These are phyloP conservation scores for Sporothrix inflata DNA, from an alignment of 2,329 filamentous ascomycete species.

Conservation along the genomic window DNA sequence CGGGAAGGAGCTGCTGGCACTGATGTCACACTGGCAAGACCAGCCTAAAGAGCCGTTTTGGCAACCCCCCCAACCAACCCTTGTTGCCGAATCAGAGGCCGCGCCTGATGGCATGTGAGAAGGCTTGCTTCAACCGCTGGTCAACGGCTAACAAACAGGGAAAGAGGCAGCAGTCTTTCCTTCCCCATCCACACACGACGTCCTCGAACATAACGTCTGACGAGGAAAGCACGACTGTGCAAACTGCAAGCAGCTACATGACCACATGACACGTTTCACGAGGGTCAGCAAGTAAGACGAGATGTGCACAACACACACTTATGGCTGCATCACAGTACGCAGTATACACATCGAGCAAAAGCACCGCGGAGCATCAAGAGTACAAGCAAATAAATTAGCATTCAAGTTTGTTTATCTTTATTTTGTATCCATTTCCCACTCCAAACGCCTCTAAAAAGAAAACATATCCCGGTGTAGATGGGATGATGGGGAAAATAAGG, in stretches of 20 bases:
- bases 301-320: neutral
- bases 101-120: constrained; percentile 21
- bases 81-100: constrained; percentile 29
- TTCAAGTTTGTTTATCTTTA: constrained; percentile 22
- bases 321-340: no score
- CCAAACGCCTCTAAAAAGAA: constrained; percentile 28
- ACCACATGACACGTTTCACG: constrained; percentile 5
- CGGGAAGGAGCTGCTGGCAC: constrained; percentile 10
- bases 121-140: neutral
- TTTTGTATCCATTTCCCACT: constrained; percentile 28
- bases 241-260: neutral
- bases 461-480: neutral
- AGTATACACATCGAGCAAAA: neutral
- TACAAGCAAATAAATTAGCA: neutral
- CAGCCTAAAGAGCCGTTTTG: neutral
- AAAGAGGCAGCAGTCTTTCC: neutral
- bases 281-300: neutral
- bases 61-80: neutral
- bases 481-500: neutral
- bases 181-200: neutral
- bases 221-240: neutral
- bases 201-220: neutral
- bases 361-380: neutral
- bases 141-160: neutral
- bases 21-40: constrained; percentile 21